Evolutionary conservation across 208 protist genomes (phyloP).

Genomic region (Herpetomonas tarakana): DNA sequence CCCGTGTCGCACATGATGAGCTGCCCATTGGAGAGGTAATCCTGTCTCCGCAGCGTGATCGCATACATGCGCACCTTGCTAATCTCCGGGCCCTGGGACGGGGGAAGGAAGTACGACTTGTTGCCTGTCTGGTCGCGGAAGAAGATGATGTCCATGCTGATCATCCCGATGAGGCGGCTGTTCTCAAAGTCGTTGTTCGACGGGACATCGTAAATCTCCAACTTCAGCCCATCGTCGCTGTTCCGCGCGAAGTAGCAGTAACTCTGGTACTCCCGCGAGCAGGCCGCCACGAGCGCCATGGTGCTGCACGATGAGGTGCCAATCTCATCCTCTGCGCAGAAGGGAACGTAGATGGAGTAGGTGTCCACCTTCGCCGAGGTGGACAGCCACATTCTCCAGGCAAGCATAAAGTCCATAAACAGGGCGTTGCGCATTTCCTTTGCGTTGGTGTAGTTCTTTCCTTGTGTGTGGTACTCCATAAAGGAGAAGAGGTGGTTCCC

Average conservation of each 20-base stretch:
- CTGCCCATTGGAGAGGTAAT: neutral
- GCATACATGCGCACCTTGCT: conserved; percentile 1
- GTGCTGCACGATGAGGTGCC: conserved; percentile 12
- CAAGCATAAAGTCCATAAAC: conserved; percentile 20
- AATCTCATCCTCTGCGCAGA: conserved; percentile 21
- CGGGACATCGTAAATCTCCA: conserved; percentile 8
- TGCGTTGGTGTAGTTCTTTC: conserved; percentile 3
- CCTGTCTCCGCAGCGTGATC: conserved; percentile 22
- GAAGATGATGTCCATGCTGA: conserved; percentile 3
- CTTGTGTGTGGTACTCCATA: conserved; percentile 1
- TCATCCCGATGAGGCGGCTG: neutral
- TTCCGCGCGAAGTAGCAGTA: conserved; percentile 23
- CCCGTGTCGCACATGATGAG: conserved; percentile 26
- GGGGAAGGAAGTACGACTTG: conserved; percentile 14
- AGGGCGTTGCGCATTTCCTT: conserved; percentile 21
- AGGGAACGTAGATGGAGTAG: conserved; percentile 32
- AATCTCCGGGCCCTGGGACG: conserved; percentile 1
- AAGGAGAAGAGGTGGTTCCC: conserved; percentile 20
- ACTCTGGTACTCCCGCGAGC: neutral
- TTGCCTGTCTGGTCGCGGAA: conserved; percentile 2
- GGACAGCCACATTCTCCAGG: conserved; percentile 28
- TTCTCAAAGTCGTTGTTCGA: conserved; percentile 1
- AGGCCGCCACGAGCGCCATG: conserved; percentile 25
- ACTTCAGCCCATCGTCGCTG: conserved; percentile 9
- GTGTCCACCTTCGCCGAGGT: conserved; percentile 6